Percentiles rank a stretch among this genome's conserved stretches.
Conservation (phyloP, 1,139 yeast genomes). For the Diutina scorzettiae region DNA sequence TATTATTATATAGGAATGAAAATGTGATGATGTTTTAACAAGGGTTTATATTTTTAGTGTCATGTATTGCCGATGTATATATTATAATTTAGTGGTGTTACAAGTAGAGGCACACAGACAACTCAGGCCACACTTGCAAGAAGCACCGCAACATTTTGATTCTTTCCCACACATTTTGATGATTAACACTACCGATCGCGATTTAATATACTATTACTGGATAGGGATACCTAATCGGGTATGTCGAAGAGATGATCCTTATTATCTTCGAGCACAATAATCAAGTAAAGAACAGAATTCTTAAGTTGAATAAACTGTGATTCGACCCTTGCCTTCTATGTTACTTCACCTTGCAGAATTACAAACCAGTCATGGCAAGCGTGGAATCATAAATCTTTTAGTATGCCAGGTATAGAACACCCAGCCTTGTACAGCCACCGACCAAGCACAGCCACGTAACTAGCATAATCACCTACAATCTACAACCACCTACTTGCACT, state of each 20-base stretch:
- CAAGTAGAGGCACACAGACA: slow-evolving; percentile 26
- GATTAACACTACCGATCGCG: background rate
- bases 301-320: no score
- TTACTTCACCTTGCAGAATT: no score
- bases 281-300: no score
- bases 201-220: slow-evolving; percentile 6
- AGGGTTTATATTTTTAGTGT: background rate
- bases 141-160: slow-evolving; percentile 15
- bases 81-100: slow-evolving; percentile 28
- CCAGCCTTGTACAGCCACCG: no score
- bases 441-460: no score
- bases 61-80: background rate
- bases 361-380: no score
- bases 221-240: slow-evolving; percentile 7
- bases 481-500: no score
- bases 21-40: background rate
- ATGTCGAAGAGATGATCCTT: slow-evolving; percentile 7
- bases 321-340: no score
- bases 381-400: no score
- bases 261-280: no score
- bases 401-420: no score
- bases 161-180: slow-evolving; percentile 1
- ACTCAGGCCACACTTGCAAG: slow-evolving; percentile 31
- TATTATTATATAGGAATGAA: background rate
- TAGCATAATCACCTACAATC: no score